A percentile compares a stretch with the other conserved stretches of the same genome.
These are phyloP conservation scores for Pelagomonas calceolata DNA, from an alignment of 108 stramenopile genomes.

Conservation along the genomic window DNA sequence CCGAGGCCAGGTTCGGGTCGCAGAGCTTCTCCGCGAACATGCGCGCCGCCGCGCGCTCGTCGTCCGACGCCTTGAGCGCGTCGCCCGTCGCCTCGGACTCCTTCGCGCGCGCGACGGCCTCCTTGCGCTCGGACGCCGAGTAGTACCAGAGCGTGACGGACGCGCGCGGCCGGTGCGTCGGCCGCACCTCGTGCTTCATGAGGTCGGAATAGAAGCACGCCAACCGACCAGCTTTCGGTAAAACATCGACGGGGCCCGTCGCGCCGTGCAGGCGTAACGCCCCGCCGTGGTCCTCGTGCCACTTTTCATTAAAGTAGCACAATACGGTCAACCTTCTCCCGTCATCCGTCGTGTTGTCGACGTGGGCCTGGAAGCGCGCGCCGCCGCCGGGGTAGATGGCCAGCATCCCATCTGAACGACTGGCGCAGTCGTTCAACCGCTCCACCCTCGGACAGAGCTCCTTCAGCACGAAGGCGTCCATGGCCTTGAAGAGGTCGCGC, in stretches of 20 bases:
- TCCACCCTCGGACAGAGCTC: not conserved
- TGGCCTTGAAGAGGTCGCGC: constrained; percentile 4
- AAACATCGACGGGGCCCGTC: constrained; percentile 9
- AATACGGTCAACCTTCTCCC: constrained; percentile 25
- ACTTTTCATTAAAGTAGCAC: constrained; percentile 21
- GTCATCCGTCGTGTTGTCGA: constrained; percentile 30
- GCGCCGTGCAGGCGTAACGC: constrained; percentile 3
- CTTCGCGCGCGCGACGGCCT: constrained; percentile 4
- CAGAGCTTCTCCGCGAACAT: no score
- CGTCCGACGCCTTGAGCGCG: no score
- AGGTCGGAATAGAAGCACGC: constrained; percentile 18
- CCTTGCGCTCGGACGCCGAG: constrained; percentile 12
- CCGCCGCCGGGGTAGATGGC: constrained; percentile 18
- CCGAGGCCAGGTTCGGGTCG: no score
- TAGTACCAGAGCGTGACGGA: constrained; percentile 26
- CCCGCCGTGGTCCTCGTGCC: constrained; percentile 18
- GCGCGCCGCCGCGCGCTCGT: no score
- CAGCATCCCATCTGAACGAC: constrained; percentile 22
- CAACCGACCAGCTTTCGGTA: constrained; percentile 12
- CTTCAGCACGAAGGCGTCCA: constrained; percentile 16
- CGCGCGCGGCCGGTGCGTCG: not conserved
- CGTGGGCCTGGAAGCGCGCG: constrained; percentile 23
- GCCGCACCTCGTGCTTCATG: constrained; percentile 20
- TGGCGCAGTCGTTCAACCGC: not conserved
- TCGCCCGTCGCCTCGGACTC: not conserved